These are phyloP conservation scores for Spathaspora gorwiae DNA, from an alignment of 805 yeast genomes.

Conservation along the genomic window DNA sequence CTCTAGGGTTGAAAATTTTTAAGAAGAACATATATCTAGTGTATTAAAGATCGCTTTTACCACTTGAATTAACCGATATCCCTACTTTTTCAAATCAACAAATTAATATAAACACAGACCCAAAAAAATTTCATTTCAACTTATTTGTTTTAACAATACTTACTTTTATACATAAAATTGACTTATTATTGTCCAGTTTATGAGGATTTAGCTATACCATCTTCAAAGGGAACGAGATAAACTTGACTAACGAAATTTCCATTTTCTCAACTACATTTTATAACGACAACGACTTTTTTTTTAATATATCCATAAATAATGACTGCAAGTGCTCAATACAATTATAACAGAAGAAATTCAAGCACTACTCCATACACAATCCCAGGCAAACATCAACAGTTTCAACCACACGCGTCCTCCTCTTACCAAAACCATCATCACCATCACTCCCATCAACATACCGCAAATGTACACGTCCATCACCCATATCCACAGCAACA, in stretches of 20 bases:
- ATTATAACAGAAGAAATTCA: constrained; percentile 27
- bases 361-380: constrained; percentile 24
- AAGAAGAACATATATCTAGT: no score
- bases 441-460: constrained; percentile 2
- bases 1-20: no score
- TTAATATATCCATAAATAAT: background rate
- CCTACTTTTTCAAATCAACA: no score
- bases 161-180: no score
- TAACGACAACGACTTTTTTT: background rate
- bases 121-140: background rate
- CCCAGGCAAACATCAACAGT: constrained; percentile 21
- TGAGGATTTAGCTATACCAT: no score
- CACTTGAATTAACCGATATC: no score
- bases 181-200: no score
- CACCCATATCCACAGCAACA: constrained; percentile 5
- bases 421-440: constrained; percentile 6
- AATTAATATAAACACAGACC: background rate
- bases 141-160: no score
- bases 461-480: constrained; percentile 2
- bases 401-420: constrained; percentile 10
- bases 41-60: no score
- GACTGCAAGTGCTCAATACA: constrained; percentile 17
- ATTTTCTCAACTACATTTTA: background rate
- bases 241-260: background rate
- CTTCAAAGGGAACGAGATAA: background rate